Conservation (phyloP, 495 filamentous ascomycete species). For the Aspergillus homomorphus region DNA sequence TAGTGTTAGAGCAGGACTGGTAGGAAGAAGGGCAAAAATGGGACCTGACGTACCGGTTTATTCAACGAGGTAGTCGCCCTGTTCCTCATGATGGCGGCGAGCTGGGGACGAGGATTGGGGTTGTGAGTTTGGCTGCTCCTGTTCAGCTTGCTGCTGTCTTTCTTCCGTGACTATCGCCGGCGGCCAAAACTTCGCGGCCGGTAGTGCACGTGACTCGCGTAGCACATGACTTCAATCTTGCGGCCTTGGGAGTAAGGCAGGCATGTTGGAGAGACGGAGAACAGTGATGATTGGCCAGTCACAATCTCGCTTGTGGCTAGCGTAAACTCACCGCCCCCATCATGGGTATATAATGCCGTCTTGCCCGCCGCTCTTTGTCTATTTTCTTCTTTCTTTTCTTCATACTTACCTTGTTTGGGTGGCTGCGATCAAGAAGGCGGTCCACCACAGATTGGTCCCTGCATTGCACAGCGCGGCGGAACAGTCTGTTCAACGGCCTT, state of each 20-base stretch:
- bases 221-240: conserved; percentile 5
- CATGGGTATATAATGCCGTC: conserved; percentile 26
- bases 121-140: conserved; percentile 12
- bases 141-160: conserved; percentile 1
- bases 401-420: conserved; percentile 74
- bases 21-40: neutral
- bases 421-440: conserved; percentile 60
- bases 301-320: conserved; percentile 36
- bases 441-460: conserved; percentile 61
- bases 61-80: conserved; percentile 45
- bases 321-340: conserved; percentile 4
- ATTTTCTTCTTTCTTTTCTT: conserved; percentile 54
- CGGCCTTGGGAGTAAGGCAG: conserved; percentile 15
- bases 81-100: conserved; percentile 43
- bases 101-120: conserved; percentile 1
- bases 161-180: conserved; percentile 9
- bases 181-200: conserved; percentile 35
- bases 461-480: conserved; percentile 76
- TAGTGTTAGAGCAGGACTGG: neutral
- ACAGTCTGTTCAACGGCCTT: conserved; percentile 63
- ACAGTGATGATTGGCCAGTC: conserved; percentile 12
- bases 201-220: conserved; percentile 28
- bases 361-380: conserved; percentile 21
- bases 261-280: neutral
- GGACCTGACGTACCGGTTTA: conserved; percentile 38